Base-by-base conservation (phyloP, 2,329 filamentous ascomycete species). In the Tolypocladium ophioglossoides region DNA sequence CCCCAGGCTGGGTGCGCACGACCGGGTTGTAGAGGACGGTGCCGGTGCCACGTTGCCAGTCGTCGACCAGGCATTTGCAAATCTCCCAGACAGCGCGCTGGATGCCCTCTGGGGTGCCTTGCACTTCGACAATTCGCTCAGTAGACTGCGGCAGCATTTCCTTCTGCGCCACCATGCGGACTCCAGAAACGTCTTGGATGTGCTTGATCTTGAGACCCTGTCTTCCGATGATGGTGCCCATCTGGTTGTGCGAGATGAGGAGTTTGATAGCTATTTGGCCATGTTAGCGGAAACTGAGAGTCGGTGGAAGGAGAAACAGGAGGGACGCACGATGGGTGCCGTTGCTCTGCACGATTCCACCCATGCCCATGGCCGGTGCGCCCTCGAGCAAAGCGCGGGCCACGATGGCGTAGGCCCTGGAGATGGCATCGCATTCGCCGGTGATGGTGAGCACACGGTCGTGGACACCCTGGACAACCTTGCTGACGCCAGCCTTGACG, bases 121-220 rank as follows among this genome's bases (percentile, higher is more conserved):
- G 91, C 48, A 99, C 87, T 70, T 99, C 94, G 60, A 99, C 94
- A 64, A 99, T 91, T 60, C 94, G 87, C 77, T 99, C 94, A 37
- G 94, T 99, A 7, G 94, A 99, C 72, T 99, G 94, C 38, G 94
- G 94, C 9, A 99, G 85, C 94, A 99, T 99, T 67, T 99, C 94
- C 76, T 99, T 99, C 73, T 99, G 94, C 41, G 94, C 94, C 50
- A 99, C 91, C 94, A 99, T 99, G 68, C 94, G 91, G 56, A 97
- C 94, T 60, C 91, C 91, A 6, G 94, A 97, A 34, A 85, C 86
- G 70, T 99, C 94, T 71, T 99, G 94, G 63, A 99, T 99, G 70
- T 96, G 89, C 81, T 99, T 99, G 79, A 99, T 99, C 79, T 97
- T 99, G 62, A 96, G 80, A 56, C 94, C 94, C 71, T 95, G 89